These are phyloP conservation scores for Amylostereum areolatum DNA, from an alignment of 1,284 basidiomycete species.

Conservation along the genomic window DNA sequence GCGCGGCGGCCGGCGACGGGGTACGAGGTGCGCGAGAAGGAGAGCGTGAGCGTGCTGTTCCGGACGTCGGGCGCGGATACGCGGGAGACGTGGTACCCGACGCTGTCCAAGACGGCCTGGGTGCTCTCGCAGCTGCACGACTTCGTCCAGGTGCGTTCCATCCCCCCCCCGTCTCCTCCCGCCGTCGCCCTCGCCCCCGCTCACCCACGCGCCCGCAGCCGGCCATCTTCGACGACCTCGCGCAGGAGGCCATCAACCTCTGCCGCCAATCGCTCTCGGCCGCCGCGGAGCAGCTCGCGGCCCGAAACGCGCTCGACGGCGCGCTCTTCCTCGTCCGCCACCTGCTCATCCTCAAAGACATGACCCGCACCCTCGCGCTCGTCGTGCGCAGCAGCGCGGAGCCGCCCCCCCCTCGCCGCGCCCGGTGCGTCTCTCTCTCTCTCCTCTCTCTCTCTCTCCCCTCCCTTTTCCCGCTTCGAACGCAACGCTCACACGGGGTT, in stretches of 20 bases:
- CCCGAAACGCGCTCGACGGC: constrained; percentile 57
- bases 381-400: too few species aligned
- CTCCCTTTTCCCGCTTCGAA: too few species aligned
- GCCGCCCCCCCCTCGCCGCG: too few species aligned
- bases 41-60: constrained; percentile 61
- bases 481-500: too few species aligned
- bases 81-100: constrained; percentile 86
- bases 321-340: constrained; percentile 85
- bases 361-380: constrained; percentile 72
- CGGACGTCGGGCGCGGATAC: constrained; percentile 66
- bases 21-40: constrained; percentile 53
- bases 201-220: too few species aligned
- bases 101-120: constrained; percentile 80
- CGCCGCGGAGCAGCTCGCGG: constrained; percentile 60
- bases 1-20: constrained; percentile 36
- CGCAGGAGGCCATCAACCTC: constrained; percentile 81
- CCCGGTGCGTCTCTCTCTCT: too few species aligned
- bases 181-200: too few species aligned
- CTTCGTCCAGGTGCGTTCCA: constrained; percentile 73
- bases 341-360: constrained; percentile 87
- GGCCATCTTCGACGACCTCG: constrained; percentile 89
- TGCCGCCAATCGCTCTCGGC: constrained; percentile 75
- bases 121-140: constrained; percentile 83
- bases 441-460: too few species aligned
- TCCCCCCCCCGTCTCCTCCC: background rate